Base-by-base conservation (phyloP, 306 rosid species). In the Hippophae gyantsensis region DNA sequence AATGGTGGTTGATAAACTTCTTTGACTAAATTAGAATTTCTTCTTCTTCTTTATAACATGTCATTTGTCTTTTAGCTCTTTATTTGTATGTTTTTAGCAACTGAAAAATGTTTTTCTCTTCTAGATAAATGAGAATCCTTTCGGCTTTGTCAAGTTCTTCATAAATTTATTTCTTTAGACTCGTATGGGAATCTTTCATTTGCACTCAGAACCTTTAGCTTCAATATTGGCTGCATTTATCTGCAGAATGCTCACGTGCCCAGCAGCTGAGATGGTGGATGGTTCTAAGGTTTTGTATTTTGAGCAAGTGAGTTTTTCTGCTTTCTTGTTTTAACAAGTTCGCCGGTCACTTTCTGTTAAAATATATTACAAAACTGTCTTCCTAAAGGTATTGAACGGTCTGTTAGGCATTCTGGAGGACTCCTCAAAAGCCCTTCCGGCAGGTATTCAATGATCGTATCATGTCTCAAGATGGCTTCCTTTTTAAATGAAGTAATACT, bases 241-340 rank as follows among this genome's bases (percentile, higher is more conserved):
- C 43, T 52, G 70, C 67, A 82, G 87, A 75, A 25, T 78, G 61
- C 46, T 71, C 25, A 79, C 95, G 1, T 93, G 97, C 72, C 99
- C 99, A 0, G 99, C 99, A 6, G 99, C 99, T 48, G 97, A 93
- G 64, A 76, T 93, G 81, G 94, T 79, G 23, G 97, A 93, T 69
- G 97, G 97, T 62, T 88, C 95, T 8, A 84, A 86, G 45, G 89
- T 86, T 45, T 76, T 93, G 66, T 93, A 93, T 77, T 82, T 77
- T 68, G 99, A 88, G 68, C 96, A 93, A 82, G 99, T 92, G 61
- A 64, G 77, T 10, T 52, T 8, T 25, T 9, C 27, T 71, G 25
- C 25, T 13, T 10, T 13, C 43, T 7, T 42, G 49, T 27, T 66
- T 57, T 64, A 14, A n/a, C 45, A 13, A 2, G 38, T 32, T 32